Conservation (phyloP, 192 early-diverging fungal genomes). For the Gaertneriomyces semiglobifer region DNA sequence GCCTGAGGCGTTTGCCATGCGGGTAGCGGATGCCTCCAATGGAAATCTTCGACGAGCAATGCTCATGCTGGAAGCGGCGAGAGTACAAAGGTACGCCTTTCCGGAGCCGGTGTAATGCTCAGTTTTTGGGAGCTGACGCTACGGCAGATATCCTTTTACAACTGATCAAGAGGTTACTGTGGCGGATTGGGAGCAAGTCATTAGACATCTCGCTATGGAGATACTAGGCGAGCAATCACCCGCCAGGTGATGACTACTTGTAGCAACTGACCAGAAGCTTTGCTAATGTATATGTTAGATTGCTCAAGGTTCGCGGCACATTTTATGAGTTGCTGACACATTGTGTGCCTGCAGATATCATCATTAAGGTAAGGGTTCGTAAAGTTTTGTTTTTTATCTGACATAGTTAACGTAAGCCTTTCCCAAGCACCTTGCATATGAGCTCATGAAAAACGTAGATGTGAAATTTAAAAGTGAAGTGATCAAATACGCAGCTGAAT, state of each 20-base stretch:
- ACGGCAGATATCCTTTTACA: constrained; percentile 44
- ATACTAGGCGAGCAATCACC: constrained; percentile 79
- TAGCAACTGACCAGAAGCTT: background rate
- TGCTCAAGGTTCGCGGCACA: constrained; percentile 67
- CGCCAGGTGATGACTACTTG: constrained; percentile 44
- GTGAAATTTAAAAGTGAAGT: constrained; percentile 59
- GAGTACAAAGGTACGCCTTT: constrained; percentile 32
- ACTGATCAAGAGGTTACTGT: constrained; percentile 53
- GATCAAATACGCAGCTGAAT: constrained; percentile 74
- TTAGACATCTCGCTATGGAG: constrained; percentile 60
- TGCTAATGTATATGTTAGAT: constrained; percentile 24
- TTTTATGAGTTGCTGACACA: constrained; percentile 87
- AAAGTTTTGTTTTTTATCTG: background rate
- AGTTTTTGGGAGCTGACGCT: background rate
- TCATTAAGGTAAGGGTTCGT: constrained; percentile 62
- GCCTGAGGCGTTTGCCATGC: constrained; percentile 57
- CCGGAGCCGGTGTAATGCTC: background rate
- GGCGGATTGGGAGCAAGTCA: constrained; percentile 86
- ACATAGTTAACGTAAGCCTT: constrained; percentile 4
- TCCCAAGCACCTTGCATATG: constrained; percentile 61
- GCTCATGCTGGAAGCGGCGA: constrained; percentile 84
- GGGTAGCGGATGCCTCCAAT: constrained; percentile 66
- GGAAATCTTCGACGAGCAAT: constrained; percentile 85
- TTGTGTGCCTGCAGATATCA: constrained; percentile 79
- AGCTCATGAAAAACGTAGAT: constrained; percentile 68